Evolutionary conservation across 169 alveolate genomes (phyloP).

Genomic region (Fabrea salina): DNA sequence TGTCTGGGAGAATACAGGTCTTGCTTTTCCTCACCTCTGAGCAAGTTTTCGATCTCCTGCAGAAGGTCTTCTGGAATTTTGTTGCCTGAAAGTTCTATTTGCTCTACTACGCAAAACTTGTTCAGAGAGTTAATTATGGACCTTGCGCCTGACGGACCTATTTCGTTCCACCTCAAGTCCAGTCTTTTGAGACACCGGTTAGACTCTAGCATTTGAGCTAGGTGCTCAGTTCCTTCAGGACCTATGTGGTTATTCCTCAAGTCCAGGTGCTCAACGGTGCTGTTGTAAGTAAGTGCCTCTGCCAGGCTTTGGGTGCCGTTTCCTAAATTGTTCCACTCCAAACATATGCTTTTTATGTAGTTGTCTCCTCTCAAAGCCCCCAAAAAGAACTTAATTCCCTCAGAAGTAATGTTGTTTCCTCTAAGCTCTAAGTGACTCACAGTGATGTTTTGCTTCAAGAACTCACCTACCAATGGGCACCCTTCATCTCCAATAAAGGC

Average conservation of each 20-base stretch:
- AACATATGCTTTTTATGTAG: not conserved
- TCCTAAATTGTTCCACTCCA: conserved; percentile 37
- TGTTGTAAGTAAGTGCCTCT: not conserved
- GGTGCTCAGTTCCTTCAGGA: conserved; percentile 28
- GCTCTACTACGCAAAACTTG: not conserved
- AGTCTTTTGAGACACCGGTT: not conserved
- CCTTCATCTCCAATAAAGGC: conserved; percentile 33
- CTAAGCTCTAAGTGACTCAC: conserved; percentile 17
- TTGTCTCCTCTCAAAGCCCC: not conserved
- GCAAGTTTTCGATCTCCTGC: conserved; percentile 2
- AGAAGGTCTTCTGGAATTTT: conserved; percentile 34
- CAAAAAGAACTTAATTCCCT: conserved; percentile 6
- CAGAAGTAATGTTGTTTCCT: conserved; percentile 31
- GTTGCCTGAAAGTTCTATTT: conserved; percentile 25
- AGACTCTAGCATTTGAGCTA: conserved; percentile 14
- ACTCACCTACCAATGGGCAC: not conserved
- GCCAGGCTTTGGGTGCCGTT: not conserved
- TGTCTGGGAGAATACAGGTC: not conserved
- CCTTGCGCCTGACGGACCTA: conserved; percentile 28
- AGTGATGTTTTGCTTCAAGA: conserved; percentile 1
- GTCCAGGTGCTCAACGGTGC: not conserved
- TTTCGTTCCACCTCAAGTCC: conserved; percentile 35
- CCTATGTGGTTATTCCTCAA: conserved; percentile 29
- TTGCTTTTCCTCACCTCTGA: conserved; percentile 7
- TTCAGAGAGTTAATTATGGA: not conserved